Evolutionary conservation across 2,329 filamentous ascomycete species (phyloP).

Genomic region (Beauveria sp.): DNA sequence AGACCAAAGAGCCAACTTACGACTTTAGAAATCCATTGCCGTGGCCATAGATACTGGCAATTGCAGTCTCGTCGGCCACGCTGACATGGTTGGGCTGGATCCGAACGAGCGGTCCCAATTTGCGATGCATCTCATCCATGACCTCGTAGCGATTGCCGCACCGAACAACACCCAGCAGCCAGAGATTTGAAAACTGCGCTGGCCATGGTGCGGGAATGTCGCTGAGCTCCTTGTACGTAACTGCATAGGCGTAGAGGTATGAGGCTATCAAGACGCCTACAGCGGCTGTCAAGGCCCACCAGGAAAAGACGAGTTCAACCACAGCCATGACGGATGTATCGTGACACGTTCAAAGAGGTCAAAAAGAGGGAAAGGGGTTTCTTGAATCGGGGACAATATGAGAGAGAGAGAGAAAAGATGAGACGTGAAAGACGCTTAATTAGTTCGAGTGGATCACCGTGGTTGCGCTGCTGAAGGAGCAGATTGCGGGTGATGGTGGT

Average conservation of each 20-base stretch:
- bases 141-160: slow-evolving; percentile 55
- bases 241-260: slow-evolving; percentile 53
- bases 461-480: not conserved
- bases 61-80: slow-evolving; percentile 71
- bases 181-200: slow-evolving; percentile 65
- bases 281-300: slow-evolving; percentile 40
- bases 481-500: not conserved
- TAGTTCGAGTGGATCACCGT: not conserved
- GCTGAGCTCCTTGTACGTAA: slow-evolving; percentile 43
- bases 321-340: slow-evolving; percentile 21
- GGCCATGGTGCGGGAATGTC: slow-evolving; percentile 56
- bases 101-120: slow-evolving; percentile 69
- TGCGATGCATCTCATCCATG: slow-evolving; percentile 68
- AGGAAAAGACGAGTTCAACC: slow-evolving; percentile 28
- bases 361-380: not conserved
- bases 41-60: slow-evolving; percentile 70
- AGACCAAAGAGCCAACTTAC: slow-evolving; percentile 29
- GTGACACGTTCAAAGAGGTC: too few relatives aligned
- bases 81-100: slow-evolving; percentile 81
- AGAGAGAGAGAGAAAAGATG: not conserved
- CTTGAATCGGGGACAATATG: not conserved
- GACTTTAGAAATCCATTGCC: slow-evolving; percentile 69
- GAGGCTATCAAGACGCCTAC: slow-evolving; percentile 41
- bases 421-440: not conserved
- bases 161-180: slow-evolving; percentile 63